Evolutionary conservation across 169 alveolate genomes (phyloP), one percentile per base, ranked within the genome.

Genomic region (Cryptosporidium canis): DNA sequence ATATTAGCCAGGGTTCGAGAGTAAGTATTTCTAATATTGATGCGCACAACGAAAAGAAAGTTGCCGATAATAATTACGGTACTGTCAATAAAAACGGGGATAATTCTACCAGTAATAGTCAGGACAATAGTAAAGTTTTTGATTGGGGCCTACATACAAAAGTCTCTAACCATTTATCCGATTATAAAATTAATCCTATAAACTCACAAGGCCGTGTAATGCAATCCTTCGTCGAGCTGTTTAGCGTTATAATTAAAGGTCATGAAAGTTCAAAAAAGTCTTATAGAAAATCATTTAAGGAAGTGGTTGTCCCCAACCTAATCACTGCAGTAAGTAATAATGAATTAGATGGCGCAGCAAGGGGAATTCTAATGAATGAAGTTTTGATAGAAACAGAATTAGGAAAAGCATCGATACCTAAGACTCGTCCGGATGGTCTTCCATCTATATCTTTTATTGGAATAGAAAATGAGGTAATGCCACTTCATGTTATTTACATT

Each of bases 341-440:
- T 37, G 87, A 77, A 29, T 43, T 77, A 44, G 87, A 77, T 35
- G 70, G 66, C 4, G 77, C 87, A 0, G 24, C 87, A n/a, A 55
- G 72, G 41, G 87, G 64, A 21, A 77, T 77, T 21, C 21, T 77
- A 58, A 55, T 43, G n/a, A 77, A 61, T 44, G 87, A 77, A 29
- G 66, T 77, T 44, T 58, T 77, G 27, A 33, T 61, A 7, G 77
- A 77, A 24, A 63, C 64, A 21, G 64, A 77, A 77, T 7, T 61
- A 21, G 72, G 87, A 12, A 55, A 58, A 18, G 87, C 77, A 7
- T 11, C 47, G 21, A 77, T 77, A 27, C 77, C 87, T 11, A 63
- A 14, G 14, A 77, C 11, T 37, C 70, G 87, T 14, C 87, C 87
- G 24, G 87, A 77, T 35, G 87, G 87, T 33, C 72, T 77, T 35